phyloP scores from a whole-genome alignment of 805 yeast genomes.

The Cyberlindnera saturnus region DNA sequence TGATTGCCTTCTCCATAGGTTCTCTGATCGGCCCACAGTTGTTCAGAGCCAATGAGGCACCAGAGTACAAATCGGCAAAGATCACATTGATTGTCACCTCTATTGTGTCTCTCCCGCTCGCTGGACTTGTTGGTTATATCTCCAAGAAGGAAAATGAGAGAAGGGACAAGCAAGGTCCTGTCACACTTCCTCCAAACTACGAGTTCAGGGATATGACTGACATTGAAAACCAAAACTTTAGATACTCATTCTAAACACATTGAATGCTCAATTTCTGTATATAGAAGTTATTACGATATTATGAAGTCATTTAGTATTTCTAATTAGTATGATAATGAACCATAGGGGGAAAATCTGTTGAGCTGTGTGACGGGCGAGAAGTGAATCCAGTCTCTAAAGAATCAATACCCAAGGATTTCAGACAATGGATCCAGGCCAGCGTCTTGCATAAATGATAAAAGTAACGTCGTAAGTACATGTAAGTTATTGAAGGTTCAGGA shows the following conservation, averaged over 20 bases:
- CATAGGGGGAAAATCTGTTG: too few species aligned
- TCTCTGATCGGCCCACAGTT: constrained; percentile 61
- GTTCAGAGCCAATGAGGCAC: constrained; percentile 45
- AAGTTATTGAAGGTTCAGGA: too few species aligned
- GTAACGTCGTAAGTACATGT: too few species aligned
- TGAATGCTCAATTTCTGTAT: too few species aligned
- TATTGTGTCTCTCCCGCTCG: constrained; percentile 38
- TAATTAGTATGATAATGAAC: too few species aligned
- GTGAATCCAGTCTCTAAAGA: too few species aligned
- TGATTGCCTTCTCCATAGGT: constrained; percentile 54
- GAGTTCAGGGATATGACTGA: constrained; percentile 56
- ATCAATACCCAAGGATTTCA: too few species aligned
- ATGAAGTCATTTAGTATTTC: too few species aligned
- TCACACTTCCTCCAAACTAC: constrained; percentile 28
- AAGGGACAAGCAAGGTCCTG: constrained; percentile 38
- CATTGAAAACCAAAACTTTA: constrained; percentile 48
- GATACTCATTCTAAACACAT: constrained; percentile 30
- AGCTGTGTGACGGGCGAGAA: too few species aligned
- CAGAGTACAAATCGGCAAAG: constrained; percentile 52
- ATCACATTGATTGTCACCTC: constrained; percentile 48
- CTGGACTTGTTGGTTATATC: constrained; percentile 35
- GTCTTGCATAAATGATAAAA: too few species aligned
- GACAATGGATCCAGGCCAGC: too few species aligned
- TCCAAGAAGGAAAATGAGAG: constrained; percentile 43
- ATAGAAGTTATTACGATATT: too few species aligned